Conservation (phyloP, 1,284 basidiomycete species). For the Trichosporon sp. region DNA sequence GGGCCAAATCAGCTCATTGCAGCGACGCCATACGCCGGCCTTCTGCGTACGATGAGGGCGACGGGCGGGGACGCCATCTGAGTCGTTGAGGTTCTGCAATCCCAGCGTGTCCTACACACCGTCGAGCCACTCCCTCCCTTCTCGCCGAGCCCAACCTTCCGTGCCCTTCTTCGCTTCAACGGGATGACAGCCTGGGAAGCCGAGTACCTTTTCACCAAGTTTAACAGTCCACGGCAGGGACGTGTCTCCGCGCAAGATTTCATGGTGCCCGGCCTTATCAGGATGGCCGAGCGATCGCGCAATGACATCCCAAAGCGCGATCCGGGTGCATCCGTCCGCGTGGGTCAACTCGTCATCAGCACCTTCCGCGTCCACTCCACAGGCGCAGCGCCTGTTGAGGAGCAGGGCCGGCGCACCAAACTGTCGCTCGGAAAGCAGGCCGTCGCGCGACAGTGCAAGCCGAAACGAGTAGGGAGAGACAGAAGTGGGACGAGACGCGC, state of each 20-base stretch:
- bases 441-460: too few relatives aligned
- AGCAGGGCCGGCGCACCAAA: too few relatives aligned
- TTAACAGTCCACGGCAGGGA: neutral
- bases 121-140: neutral
- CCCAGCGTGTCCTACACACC: neutral
- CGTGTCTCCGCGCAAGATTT: neutral
- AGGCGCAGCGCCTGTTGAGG: too few relatives aligned
- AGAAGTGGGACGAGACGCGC: too few relatives aligned
- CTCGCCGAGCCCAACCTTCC: neutral
- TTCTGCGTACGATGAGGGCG: neutral
- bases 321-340: neutral
- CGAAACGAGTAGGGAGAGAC: too few relatives aligned
- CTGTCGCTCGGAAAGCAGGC: too few relatives aligned
- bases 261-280: neutral
- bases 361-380: neutral
- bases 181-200: neutral
- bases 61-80: neutral
- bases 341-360: neutral
- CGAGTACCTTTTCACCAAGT: neutral
- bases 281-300: neutral
- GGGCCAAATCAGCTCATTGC: neutral
- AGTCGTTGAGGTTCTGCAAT: neutral
- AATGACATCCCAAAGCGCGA: neutral
- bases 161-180: neutral
- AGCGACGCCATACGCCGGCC: neutral